Evolutionary conservation across 768 basidiomycete species (phyloP), one percentile per base, ranked within the genome.

Genomic region (Pleurotus sapidus): DNA sequence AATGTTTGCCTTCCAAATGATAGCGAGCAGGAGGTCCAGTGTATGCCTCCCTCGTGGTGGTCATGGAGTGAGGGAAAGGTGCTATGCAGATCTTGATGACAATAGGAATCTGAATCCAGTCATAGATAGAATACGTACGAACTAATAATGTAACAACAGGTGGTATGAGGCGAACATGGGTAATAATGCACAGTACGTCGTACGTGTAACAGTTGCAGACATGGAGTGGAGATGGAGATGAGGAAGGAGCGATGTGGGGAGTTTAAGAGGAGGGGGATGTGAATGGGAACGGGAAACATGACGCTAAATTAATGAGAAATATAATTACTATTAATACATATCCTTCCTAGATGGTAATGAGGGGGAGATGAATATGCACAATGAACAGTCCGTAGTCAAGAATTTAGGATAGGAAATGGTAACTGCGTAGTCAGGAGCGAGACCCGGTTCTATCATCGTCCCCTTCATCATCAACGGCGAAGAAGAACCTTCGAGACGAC

Each of bases 401-500:
- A 18, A 12, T 18, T 2, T 46, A 30, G n/a, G 14, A 46, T 17
- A 45, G 42, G 42, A 23, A 45, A 45, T 45, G n/a, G n/a, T 45
- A 45, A 17, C n/a, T 23, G 20, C 8, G n/a, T 45, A 45, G 15
- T 17, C n/a, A 45, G n/a, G 14, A n/a, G 42, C n/a, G 42, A 45
- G 0, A n/a, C n/a, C n/a, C 9, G 42, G n/a, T 9, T 5, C 59
- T 61, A 6, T 63, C 65, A 14, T 63, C 67, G 0, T 63, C 57
- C 17, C 63, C 62, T 14, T 59, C 66, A 24, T 64, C 63, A 11
- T 50, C 57, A 25, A 49, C 61, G 17, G 62, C 55, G 53, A 64
- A 59, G 65, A 70, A 60, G 38, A 64, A 53, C 65, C 60, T 23
- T 59, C 57, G 11, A 24, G 59, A 48, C 58, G 55, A 12, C n/a